These are phyloP conservation scores for Cordyceps pruinosa DNA, from an alignment of 2,329 filamentous ascomycete species.

Conservation along the genomic window DNA sequence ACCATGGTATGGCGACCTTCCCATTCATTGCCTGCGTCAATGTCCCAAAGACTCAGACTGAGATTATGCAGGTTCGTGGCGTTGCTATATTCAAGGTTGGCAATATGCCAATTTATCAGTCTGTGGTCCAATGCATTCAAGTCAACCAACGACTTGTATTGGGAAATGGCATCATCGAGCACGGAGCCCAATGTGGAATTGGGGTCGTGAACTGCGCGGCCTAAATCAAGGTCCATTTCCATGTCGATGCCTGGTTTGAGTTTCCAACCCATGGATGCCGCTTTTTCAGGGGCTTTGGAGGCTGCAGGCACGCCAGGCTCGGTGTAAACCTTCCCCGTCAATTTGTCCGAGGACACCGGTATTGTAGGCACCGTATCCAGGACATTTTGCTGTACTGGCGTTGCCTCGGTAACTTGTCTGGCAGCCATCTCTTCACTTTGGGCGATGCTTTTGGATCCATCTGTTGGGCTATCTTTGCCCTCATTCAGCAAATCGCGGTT, in stretches of 20 bases:
- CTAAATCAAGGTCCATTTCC: conserved; percentile 64
- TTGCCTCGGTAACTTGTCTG: conserved; percentile 49
- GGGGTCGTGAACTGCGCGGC: conserved; percentile 53
- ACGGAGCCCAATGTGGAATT: conserved; percentile 80
- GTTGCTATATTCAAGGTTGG: conserved; percentile 96
- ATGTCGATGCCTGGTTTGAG: conserved; percentile 57
- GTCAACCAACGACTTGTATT: conserved; percentile 79
- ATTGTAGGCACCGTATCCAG: conserved; percentile 50
- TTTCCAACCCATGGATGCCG: conserved; percentile 74
- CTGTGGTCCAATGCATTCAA: conserved; percentile 81
- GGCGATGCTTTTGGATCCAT: conserved; percentile 62
- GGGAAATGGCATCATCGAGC: conserved; percentile 82
- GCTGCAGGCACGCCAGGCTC: conserved; percentile 63
- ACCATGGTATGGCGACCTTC: conserved; percentile 92
- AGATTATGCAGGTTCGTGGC: conserved; percentile 80
- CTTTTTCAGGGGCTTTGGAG: conserved; percentile 68
- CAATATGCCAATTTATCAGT: conserved; percentile 95
- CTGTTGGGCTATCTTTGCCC: conserved; percentile 68
- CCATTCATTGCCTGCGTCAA: conserved; percentile 96
- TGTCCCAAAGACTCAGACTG: conserved; percentile 88
- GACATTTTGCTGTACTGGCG: conserved; percentile 47
- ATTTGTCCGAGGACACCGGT: conserved; percentile 57
- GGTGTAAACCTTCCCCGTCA: conserved; percentile 67
- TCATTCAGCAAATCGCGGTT: conserved; percentile 75
- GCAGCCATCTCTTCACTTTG: conserved; percentile 65